Conservation (phyloP, 2,329 filamentous ascomycete genomes). For the Reticulascus tulasneorum region DNA sequence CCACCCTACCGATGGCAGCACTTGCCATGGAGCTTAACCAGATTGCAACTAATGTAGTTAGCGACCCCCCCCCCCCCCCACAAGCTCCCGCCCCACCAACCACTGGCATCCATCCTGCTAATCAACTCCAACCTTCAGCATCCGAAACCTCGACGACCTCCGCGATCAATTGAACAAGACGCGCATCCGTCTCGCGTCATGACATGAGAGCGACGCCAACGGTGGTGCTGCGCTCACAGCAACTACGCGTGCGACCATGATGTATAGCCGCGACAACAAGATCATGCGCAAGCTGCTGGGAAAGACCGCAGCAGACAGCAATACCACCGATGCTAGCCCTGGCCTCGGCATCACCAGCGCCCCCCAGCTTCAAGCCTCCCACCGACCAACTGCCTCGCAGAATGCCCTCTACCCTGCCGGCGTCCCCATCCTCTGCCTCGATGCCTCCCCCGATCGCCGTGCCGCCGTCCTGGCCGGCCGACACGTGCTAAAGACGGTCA, state of each 20-base stretch:
- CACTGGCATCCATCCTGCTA: neutral
- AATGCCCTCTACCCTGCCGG: constrained; percentile 49
- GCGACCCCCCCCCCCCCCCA: neutral
- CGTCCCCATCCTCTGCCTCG: constrained; percentile 53
- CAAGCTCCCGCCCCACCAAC: neutral
- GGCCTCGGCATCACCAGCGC: constrained; percentile 43
- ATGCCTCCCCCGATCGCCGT: constrained; percentile 53
- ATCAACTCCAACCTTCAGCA: neutral
- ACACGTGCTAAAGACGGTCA: constrained; percentile 58
- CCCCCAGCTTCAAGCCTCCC: constrained; percentile 31
- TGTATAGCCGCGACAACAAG: constrained; percentile 51
- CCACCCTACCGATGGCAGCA: neutral
- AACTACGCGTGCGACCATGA: constrained; percentile 24
- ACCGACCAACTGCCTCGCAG: constrained; percentile 52
- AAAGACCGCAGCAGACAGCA: constrained; percentile 44
- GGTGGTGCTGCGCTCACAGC: constrained; percentile 26
- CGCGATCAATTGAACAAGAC: neutral
- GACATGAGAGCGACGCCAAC: constrained; percentile 18
- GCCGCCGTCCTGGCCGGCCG: constrained; percentile 54
- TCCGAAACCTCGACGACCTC: neutral
- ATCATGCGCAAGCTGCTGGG: constrained; percentile 60
- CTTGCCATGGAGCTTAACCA: neutral
- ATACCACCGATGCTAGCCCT: constrained; percentile 38
- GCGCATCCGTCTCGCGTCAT: too few species aligned
- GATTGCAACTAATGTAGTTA: neutral